A percentile compares a stretch with the other conserved stretches of the same genome.
phyloP scores from a whole-genome alignment of 768 basidiomycete genomes.

The Psilocybe subaeruginosa region DNA sequence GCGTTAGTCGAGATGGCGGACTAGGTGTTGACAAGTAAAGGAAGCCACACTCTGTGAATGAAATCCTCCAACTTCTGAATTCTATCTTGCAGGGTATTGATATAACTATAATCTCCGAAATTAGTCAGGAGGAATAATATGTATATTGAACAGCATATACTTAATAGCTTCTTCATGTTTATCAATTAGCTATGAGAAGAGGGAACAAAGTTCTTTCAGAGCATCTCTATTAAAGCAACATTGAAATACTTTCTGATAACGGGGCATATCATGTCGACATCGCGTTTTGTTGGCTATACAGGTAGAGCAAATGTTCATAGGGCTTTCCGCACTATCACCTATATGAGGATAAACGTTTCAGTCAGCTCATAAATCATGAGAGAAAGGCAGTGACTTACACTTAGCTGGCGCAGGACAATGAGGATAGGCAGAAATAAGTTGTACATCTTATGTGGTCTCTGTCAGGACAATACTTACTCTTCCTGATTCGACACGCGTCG shows the following conservation, averaged over 20 bases:
- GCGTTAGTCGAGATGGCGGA: background rate
- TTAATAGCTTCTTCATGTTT: conserved; percentile 34
- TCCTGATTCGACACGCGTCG: conserved; percentile 48
- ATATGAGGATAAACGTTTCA: background rate
- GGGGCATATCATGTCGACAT: conserved; percentile 58
- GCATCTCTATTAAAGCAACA: background rate
- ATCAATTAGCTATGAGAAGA: background rate
- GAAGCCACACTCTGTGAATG: conserved; percentile 24
- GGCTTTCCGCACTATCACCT: conserved; percentile 68
- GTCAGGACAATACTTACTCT: conserved; percentile 31
- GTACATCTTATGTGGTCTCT: background rate
- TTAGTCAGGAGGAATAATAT: background rate
- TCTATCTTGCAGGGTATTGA: conserved; percentile 31
- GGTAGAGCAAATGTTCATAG: conserved; percentile 56
- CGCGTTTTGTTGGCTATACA: conserved; percentile 49
- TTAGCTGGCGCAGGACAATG: conserved; percentile 17
- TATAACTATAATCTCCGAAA: conserved; percentile 25
- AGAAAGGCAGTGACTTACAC: conserved; percentile 30
- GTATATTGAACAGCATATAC: conserved; percentile 30
- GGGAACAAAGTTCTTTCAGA: background rate
- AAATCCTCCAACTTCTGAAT: conserved; percentile 32
- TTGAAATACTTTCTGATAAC: conserved; percentile 45
- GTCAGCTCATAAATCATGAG: background rate
- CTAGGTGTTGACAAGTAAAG: background rate
- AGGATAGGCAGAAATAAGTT: background rate